phyloP scores from a whole-genome alignment of 2,329 filamentous ascomycete genomes.

The Periconia sp. region DNA sequence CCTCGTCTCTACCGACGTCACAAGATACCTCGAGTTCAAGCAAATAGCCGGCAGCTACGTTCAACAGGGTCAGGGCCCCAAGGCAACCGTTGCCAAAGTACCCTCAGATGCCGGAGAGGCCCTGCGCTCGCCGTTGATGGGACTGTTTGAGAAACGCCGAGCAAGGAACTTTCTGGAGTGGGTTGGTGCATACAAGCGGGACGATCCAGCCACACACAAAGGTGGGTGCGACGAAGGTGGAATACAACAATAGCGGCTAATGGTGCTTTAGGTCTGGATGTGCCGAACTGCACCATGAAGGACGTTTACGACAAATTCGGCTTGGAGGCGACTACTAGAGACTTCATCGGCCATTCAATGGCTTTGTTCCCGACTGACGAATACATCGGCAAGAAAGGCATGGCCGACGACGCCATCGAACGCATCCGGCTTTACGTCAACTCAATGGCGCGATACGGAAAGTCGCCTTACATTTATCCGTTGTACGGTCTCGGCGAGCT shows the following conservation, averaged over 20 bases:
- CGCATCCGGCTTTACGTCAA: constrained; percentile 96
- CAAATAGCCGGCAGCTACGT: constrained; percentile 92
- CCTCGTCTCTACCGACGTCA: constrained; percentile 86
- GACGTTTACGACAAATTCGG: constrained; percentile 99
- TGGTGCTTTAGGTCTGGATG: constrained; percentile 68
- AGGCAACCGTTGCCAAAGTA: constrained; percentile 95
- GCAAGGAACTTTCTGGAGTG: constrained; percentile 97
- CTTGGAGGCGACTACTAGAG: constrained; percentile 84
- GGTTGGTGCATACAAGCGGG: constrained; percentile 83
- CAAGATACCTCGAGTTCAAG: constrained; percentile 61
- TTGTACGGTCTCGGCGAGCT: constrained; percentile 97
- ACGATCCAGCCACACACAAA: constrained; percentile 86
- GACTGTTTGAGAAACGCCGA: constrained; percentile 94
- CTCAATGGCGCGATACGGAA: constrained; percentile 96
- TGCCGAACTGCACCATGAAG: constrained; percentile 85
- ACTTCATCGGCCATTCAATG: constrained; percentile 99
- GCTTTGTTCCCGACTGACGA: constrained; percentile 90
- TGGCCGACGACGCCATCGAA: constrained; percentile 83
- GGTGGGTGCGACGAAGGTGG: constrained; percentile 60
- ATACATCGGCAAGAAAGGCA: constrained; percentile 76
- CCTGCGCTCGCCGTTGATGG: constrained; percentile 91
- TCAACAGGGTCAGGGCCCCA: constrained; percentile 81
- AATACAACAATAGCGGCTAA: constrained; percentile 4
- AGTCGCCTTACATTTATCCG: constrained; percentile 99
- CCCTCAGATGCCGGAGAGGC: constrained; percentile 89